These are phyloP conservation scores for Phytophthora idaei DNA, from an alignment of 352 stramenopile species.

Conservation along the genomic window DNA sequence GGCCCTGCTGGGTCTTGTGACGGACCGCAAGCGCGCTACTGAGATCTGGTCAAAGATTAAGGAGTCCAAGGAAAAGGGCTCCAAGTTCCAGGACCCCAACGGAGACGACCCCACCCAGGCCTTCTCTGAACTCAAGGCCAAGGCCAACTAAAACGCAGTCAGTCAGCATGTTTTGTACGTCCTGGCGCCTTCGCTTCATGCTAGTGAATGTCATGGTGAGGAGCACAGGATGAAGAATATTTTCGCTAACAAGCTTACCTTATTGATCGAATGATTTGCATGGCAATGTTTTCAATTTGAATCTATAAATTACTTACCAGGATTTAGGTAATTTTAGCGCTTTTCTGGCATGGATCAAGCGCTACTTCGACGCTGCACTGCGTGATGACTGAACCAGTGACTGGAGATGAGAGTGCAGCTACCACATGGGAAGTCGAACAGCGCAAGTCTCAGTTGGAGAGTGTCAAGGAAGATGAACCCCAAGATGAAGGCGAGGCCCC, in stretches of 20 bases:
- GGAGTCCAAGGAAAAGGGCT: slow-evolving; percentile 45
- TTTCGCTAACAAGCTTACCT: slow-evolving; percentile 40
- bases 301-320: not conserved
- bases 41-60: slow-evolving; percentile 95
- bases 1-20: slow-evolving; percentile 91
- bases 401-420: not conserved
- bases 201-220: not conserved
- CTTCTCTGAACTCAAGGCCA: slow-evolving; percentile 76
- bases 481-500: slow-evolving; percentile 14
- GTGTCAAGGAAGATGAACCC: slow-evolving; percentile 13
- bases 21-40: slow-evolving; percentile 94
- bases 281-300: not conserved
- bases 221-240: slow-evolving; percentile 24
- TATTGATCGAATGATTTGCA: slow-evolving; percentile 28
- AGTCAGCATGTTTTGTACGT: slow-evolving; percentile 28
- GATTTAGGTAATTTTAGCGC: slow-evolving; percentile 18
- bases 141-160: slow-evolving; percentile 49
- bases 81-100: slow-evolving; percentile 57
- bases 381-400: slow-evolving; percentile 7
- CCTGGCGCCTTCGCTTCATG: not conserved
- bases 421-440: slow-evolving; percentile 2
- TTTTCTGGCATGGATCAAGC: not conserved
- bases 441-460: slow-evolving; percentile 1
- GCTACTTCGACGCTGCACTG: not conserved
- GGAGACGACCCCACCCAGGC: slow-evolving; percentile 58